These are phyloP conservation scores for Aspergillus saccharolyticus DNA, from an alignment of 495 filamentous ascomycete genomes.

Conservation along the genomic window DNA sequence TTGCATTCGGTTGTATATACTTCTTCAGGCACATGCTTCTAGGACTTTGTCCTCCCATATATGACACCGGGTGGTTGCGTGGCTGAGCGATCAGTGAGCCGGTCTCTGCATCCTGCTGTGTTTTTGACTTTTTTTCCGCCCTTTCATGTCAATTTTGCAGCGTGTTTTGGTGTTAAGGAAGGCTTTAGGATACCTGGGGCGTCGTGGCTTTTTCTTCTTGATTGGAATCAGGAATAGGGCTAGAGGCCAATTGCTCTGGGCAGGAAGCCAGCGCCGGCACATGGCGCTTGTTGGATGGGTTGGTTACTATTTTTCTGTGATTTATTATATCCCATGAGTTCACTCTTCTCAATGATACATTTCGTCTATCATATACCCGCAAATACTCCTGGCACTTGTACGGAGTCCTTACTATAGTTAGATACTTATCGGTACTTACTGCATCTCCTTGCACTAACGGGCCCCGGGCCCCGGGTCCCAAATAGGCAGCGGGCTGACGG, in stretches of 20 bases:
- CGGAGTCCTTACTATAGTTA: too few species aligned
- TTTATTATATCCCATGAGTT: neutral
- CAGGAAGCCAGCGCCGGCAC: neutral
- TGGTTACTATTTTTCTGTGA: neutral
- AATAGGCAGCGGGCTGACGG: too few species aligned
- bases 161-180: conserved; percentile 4
- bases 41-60: neutral
- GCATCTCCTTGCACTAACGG: too few species aligned
- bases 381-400: too few species aligned
- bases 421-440: too few species aligned
- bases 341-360: neutral
- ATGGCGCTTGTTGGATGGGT: neutral
- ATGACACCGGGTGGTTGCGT: neutral
- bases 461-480: too few species aligned
- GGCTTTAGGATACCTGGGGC: conserved; percentile 10
- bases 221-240: neutral
- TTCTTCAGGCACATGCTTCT: conserved; percentile 1
- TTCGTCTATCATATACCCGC: too few species aligned
- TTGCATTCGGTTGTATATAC: conserved; percentile 1
- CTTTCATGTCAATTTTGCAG: conserved; percentile 1
- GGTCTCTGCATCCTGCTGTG: neutral
- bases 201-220: conserved; percentile 5
- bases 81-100: neutral
- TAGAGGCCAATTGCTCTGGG: neutral
- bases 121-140: neutral